phyloP scores from a whole-genome alignment of 2,329 filamentous ascomycete genomes.

The Fusarium luffae region DNA sequence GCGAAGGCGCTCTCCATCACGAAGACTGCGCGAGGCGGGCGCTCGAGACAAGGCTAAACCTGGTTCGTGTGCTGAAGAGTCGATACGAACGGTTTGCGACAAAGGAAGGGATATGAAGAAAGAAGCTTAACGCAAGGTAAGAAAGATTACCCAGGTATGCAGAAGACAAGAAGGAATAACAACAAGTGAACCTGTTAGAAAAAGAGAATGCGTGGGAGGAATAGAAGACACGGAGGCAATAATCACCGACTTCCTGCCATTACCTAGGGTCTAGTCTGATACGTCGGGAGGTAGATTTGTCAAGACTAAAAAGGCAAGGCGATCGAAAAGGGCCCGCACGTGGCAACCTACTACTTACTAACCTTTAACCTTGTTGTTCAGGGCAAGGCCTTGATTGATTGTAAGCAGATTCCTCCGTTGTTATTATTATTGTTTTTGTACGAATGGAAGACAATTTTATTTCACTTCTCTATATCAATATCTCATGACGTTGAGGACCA shows the following conservation, averaged over 20 bases:
- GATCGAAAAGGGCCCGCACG: slow-evolving; percentile 46
- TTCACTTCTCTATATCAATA: not conserved
- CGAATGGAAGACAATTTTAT: not conserved
- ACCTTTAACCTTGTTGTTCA: slow-evolving; percentile 28
- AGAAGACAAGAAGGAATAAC: slow-evolving; percentile 15
- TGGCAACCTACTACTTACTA: slow-evolving; percentile 45
- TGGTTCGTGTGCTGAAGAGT: slow-evolving; percentile 21
- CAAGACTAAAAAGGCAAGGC: slow-evolving; percentile 45
- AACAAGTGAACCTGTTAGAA: slow-evolving; percentile 16
- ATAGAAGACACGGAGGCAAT: slow-evolving; percentile 30
- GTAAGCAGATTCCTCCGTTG: not conserved
- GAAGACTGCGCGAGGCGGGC: slow-evolving; percentile 39
- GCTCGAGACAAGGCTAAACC: slow-evolving; percentile 24
- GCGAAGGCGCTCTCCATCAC: slow-evolving; percentile 73
- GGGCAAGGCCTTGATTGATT: not conserved
- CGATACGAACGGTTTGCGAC: slow-evolving; percentile 21
- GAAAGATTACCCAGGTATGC: slow-evolving; percentile 18
- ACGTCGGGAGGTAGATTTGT: slow-evolving; percentile 39
- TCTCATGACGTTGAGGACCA: not conserved
- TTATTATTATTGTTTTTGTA: not conserved
- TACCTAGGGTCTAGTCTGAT: slow-evolving; percentile 10
- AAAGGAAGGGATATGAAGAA: slow-evolving; percentile 11
- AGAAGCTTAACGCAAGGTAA: slow-evolving; percentile 17
- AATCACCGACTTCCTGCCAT: slow-evolving; percentile 45
- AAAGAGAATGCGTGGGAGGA: slow-evolving; percentile 29